Percentiles rank a stretch among this genome's conserved stretches.
Conservation (phyloP, 164 flowering plant genomes). For the Brasenia schreberi region DNA sequence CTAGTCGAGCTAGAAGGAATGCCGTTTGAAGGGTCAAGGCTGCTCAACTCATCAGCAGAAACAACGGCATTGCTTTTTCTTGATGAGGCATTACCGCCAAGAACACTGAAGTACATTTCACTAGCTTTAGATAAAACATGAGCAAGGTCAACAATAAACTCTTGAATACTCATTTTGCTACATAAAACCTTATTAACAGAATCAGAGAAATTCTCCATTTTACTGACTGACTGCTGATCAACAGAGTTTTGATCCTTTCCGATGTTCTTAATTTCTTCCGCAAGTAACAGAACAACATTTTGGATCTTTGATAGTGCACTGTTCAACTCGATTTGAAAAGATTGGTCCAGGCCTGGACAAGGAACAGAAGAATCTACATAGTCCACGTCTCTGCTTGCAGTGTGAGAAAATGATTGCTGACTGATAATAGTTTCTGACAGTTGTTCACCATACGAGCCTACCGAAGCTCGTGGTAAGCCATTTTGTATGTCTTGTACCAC, state of each 20-base stretch:
- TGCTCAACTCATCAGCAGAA: slow-evolving; percentile 11
- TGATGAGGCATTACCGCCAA: slow-evolving; percentile 37
- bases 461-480: slow-evolving; percentile 18
- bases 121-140: slow-evolving; percentile 43
- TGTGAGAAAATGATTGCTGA: slow-evolving; percentile 9
- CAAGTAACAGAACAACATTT: slow-evolving; percentile 48
- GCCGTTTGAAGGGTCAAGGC: background rate
- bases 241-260: slow-evolving; percentile 23
- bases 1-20: background rate
- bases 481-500: slow-evolving; percentile 36
- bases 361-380: slow-evolving; percentile 14
- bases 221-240: slow-evolving; percentile 24
- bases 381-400: slow-evolving; percentile 18
- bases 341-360: slow-evolving; percentile 5
- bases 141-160: slow-evolving; percentile 61
- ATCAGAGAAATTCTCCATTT: slow-evolving; percentile 39
- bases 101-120: slow-evolving; percentile 35
- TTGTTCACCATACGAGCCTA: slow-evolving; percentile 14
- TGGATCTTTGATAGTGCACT: slow-evolving; percentile 55
- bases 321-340: slow-evolving; percentile 20
- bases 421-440: slow-evolving; percentile 14
- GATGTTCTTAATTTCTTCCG: slow-evolving; percentile 47
- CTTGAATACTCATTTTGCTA: slow-evolving; percentile 24
- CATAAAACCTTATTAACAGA: slow-evolving; percentile 30
- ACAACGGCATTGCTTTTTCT: slow-evolving; percentile 48